Base-by-base conservation (phyloP, 2,329 filamentous ascomycete species). In the Fusarium sp. region DNA sequence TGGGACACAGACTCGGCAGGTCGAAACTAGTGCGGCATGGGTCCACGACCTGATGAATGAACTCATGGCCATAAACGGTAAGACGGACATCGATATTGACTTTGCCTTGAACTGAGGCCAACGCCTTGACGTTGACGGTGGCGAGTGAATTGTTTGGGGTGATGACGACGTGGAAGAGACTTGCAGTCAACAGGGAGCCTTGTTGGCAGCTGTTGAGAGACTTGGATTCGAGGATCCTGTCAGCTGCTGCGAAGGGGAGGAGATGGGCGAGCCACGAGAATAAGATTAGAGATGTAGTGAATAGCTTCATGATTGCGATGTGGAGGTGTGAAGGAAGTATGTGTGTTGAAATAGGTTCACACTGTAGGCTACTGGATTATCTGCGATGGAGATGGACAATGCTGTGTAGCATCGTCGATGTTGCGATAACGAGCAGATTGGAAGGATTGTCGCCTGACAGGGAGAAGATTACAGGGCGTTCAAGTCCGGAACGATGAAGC, bases 161-260 rank as follows among this genome's bases (percentile, higher is more conserved):
- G 80, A 92, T 93, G 68, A 88, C 82, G 77, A 97, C 91, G 71
- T 96, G 90, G 87, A 97, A 97, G 62, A 95, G 85, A 72, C 91
- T 94, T 72, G 94, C 94, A 3, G 91, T 91, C 79, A 97, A 95
- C 74, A 89, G 90, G 18, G 92, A 96, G 79, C 94, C 90, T 58
- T 88, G 83, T 84, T 94, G 91, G 80, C 94, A 97, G 33, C 91
- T 87, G 78, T 92, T 93, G 69, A 97, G 86, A 23, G 94, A 96
- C 75, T 87, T 92, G 52, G 94, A 96, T 73, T 89, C 84, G 73
- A 98, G 91, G 74, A 93, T 82, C 62, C 84, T 85, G 74, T 88
- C 84, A 65, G 88, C 91, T 55, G 86, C 70, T 29, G 54, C 59
- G 35, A 36, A 17, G 7, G 69, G 50, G 7, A 59, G 21, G 36